Evolutionary conservation across 1,284 basidiomycete species (phyloP).

Genomic region (Cystobasidium pallidum): DNA sequence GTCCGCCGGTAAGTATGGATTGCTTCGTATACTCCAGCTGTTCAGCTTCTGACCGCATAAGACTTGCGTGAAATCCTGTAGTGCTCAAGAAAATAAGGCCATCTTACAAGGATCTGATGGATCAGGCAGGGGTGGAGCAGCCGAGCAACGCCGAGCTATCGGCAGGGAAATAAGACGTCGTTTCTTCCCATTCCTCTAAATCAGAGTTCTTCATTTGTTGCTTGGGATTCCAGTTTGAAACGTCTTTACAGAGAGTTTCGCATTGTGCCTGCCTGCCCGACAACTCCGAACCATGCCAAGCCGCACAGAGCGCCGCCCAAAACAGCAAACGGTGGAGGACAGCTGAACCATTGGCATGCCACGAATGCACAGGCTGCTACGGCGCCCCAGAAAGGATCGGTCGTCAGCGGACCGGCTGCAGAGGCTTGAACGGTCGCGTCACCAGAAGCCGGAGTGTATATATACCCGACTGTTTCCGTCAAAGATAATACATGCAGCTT

Average conservation of each 20-base stretch:
- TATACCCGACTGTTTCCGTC: conserved; percentile 15
- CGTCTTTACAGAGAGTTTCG: conserved; percentile 43
- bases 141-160: conserved; percentile 49
- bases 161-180: conserved; percentile 49
- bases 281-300: conserved; percentile 59
- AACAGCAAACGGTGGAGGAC: conserved; percentile 57
- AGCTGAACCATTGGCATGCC: conserved; percentile 55
- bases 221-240: neutral
- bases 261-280: conserved; percentile 39
- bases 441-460: conserved; percentile 50
- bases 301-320: conserved; percentile 57
- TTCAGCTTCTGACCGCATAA: too few relatives aligned
- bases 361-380: conserved; percentile 54
- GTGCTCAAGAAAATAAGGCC: conserved; percentile 53
- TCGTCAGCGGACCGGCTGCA: conserved; percentile 56
- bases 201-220: too few relatives aligned
- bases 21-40: too few relatives aligned
- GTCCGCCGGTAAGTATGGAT: conserved; percentile 46
- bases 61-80: too few relatives aligned
- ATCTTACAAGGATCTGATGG: conserved; percentile 50
- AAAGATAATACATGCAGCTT: conserved; percentile 44
- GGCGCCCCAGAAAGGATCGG: conserved; percentile 60
- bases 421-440: conserved; percentile 42
- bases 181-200: conserved; percentile 13
- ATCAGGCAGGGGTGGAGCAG: conserved; percentile 49